These are phyloP conservation scores for Colletotrichum chrysophilum DNA, from an alignment of 2,329 filamentous ascomycete species.

Conservation along the genomic window DNA sequence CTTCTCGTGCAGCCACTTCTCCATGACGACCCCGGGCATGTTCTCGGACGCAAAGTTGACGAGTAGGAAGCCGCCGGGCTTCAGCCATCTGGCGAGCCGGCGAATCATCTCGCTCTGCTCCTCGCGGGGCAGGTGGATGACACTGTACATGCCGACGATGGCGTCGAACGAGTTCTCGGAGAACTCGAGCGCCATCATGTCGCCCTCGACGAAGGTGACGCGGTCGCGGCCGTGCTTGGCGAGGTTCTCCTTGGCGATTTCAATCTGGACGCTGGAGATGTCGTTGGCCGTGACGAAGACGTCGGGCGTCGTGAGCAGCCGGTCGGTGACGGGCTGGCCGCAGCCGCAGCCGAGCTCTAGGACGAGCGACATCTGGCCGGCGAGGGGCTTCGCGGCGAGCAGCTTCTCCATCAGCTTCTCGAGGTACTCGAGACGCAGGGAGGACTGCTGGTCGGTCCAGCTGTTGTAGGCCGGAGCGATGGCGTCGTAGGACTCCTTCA, in stretches of 20 bases:
- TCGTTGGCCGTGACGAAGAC: slow-evolving; percentile 43
- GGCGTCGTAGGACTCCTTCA: slow-evolving; percentile 43
- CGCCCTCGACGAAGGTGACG: slow-evolving; percentile 36
- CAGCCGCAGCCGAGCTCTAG: slow-evolving; percentile 50
- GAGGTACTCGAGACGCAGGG: slow-evolving; percentile 38
- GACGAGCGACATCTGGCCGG: slow-evolving; percentile 24
- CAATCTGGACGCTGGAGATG: slow-evolving; percentile 43
- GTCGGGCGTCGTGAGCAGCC: slow-evolving; percentile 32
- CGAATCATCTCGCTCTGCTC: slow-evolving; percentile 53
- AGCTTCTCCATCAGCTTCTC: slow-evolving; percentile 34
- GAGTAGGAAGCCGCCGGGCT: slow-evolving; percentile 54
- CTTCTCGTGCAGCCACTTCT: slow-evolving; percentile 42
- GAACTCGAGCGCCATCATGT: slow-evolving; percentile 43
- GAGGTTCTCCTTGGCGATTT: slow-evolving; percentile 25
- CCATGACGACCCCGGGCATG: slow-evolving; percentile 30
- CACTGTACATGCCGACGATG: slow-evolving; percentile 56
- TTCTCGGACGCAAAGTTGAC: slow-evolving; percentile 46
- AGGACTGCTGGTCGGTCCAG: slow-evolving; percentile 39
- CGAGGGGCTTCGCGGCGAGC: not conserved
- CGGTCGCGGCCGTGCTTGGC: slow-evolving; percentile 15
- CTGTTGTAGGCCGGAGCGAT: slow-evolving; percentile 44
- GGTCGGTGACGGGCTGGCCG: slow-evolving; percentile 39
- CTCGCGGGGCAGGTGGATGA: slow-evolving; percentile 58
- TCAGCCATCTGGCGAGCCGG: slow-evolving; percentile 53
- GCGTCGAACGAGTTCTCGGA: slow-evolving; percentile 45